Conservation (phyloP, 2,329 filamentous ascomycete genomes). For the Fusarium gaditjirri region DNA sequence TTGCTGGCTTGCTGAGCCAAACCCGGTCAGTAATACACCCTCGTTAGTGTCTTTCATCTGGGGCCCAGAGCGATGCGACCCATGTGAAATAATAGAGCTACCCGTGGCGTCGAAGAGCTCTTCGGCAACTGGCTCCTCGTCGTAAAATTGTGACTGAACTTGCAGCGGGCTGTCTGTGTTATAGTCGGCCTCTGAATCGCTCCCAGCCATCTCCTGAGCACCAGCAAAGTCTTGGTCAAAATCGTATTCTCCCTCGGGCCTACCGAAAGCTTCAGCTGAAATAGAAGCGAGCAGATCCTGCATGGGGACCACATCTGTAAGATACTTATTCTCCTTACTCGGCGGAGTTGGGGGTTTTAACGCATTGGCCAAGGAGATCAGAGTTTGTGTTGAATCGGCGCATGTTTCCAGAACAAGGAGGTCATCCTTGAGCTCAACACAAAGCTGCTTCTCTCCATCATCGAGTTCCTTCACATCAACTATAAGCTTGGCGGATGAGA, state of each 20-base stretch:
- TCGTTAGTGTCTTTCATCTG: constrained; percentile 52
- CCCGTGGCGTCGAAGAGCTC: constrained; percentile 61
- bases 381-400: constrained; percentile 94
- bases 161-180: constrained; percentile 51
- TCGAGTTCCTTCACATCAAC: constrained; percentile 67
- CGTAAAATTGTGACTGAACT: constrained; percentile 60
- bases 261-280: constrained; percentile 82
- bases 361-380: constrained; percentile 81
- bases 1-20: constrained; percentile 44
- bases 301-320: constrained; percentile 86
- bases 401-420: constrained; percentile 93
- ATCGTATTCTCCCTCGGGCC: constrained; percentile 68
- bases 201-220: constrained; percentile 60
- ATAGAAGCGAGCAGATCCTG: constrained; percentile 91
- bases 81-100: constrained; percentile 45
- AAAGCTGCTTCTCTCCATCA: constrained; percentile 73
- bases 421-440: constrained; percentile 85
- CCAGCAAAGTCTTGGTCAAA: constrained; percentile 71
- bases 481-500: constrained; percentile 80
- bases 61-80: constrained; percentile 22
- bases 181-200: constrained; percentile 47
- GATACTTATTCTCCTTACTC: constrained; percentile 84
- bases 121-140: constrained; percentile 56
- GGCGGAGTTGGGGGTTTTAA: constrained; percentile 86
- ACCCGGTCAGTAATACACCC: constrained; percentile 50